These are phyloP conservation scores for Mytilinidion resinicola DNA, from an alignment of 495 filamentous ascomycete species.

Conservation along the genomic window DNA sequence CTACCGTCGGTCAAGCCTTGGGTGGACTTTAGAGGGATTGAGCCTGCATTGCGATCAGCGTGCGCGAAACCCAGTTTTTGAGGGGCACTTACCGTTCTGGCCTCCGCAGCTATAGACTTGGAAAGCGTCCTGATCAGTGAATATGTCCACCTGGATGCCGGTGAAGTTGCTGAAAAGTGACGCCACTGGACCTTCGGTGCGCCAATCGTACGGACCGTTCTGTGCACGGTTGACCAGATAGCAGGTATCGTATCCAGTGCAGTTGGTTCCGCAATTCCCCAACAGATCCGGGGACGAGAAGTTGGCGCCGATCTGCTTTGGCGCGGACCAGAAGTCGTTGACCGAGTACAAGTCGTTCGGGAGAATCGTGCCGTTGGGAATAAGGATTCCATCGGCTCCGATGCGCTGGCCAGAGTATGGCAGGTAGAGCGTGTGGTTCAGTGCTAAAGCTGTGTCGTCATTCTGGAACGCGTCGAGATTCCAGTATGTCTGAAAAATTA, in stretches of 20 bases:
- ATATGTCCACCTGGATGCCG: constrained; percentile 29
- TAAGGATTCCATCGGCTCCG: constrained; percentile 66
- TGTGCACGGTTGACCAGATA: constrained; percentile 36
- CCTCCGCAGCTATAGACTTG: constrained; percentile 32
- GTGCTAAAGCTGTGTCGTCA: constrained; percentile 48
- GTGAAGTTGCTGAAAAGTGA: constrained; percentile 42
- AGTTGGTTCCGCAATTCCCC: constrained; percentile 52
- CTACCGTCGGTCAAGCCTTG: constrained; percentile 30
- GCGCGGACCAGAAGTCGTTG: constrained; percentile 65
- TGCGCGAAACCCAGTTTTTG: too few relatives aligned
- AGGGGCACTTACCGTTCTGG: constrained; percentile 23
- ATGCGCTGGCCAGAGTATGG: constrained; percentile 65
- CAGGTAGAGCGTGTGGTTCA: constrained; percentile 66
- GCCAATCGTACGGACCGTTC: constrained; percentile 56
- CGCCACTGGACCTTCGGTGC: constrained; percentile 51
- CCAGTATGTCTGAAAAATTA: constrained; percentile 62
- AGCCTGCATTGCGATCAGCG: constrained; percentile 17
- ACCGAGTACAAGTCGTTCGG: constrained; percentile 48
- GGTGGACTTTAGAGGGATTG: constrained; percentile 35
- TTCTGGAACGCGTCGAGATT: constrained; percentile 72
- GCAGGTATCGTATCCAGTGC: constrained; percentile 62
- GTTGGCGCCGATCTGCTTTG: constrained; percentile 68
- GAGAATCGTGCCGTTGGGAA: constrained; percentile 72
- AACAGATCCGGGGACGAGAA: constrained; percentile 50
- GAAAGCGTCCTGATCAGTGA: constrained; percentile 31